A percentile compares a stretch with the other conserved stretches of the same genome.
These are phyloP conservation scores for Cornus florida DNA, from an alignment of 148 eudicot species.

Conservation along the genomic window DNA sequence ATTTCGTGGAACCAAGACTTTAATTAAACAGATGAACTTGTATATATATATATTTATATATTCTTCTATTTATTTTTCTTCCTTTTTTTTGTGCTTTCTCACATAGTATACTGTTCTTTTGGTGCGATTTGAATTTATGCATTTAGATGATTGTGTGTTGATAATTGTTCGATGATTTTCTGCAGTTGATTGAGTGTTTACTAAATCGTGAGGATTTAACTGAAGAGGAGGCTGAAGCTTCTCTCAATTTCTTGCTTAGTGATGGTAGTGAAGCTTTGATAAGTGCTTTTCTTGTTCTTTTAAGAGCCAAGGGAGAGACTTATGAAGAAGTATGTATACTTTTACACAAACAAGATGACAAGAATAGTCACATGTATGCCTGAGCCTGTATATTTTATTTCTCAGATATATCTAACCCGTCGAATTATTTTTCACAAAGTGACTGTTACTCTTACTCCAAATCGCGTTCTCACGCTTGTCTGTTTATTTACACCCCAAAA, in stretches of 20 bases:
- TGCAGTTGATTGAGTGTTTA: constrained; percentile 67
- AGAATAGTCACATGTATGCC: neutral
- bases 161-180: constrained; percentile 1
- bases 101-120: neutral
- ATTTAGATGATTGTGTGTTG: constrained; percentile 9
- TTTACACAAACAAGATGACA: neutral
- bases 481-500: no score
- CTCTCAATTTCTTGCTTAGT: constrained; percentile 61
- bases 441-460: no score
- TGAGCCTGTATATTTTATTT: no score
- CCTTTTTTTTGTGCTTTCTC: no score
- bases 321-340: constrained; percentile 55
- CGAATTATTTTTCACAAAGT: no score
- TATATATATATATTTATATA: neutral
- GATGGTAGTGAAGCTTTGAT: constrained; percentile 65
- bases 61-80: neutral
- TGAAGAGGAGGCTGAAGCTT: constrained; percentile 70
- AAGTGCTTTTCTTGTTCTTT: constrained; percentile 77
- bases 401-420: no score
- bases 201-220: constrained; percentile 52
- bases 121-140: neutral
- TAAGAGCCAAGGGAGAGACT: constrained; percentile 90
- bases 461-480: no score
- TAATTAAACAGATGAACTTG: no score
- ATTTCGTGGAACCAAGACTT: no score